Conservation (phyloP, 495 filamentous ascomycete species). For the Podospora didyma region DNA sequence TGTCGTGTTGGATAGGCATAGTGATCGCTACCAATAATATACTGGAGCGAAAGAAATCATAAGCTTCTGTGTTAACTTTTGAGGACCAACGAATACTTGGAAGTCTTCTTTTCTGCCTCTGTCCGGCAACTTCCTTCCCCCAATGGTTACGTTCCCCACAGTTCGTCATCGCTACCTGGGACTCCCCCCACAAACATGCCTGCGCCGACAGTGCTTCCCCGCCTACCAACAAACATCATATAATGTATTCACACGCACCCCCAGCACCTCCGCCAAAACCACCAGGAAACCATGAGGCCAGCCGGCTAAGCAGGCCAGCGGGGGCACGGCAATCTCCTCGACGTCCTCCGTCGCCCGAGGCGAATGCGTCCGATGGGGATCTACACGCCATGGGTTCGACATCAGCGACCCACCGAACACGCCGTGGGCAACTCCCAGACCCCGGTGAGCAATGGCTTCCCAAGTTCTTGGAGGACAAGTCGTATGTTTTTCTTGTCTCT, state of each 20-base stretch:
- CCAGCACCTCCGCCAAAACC: conserved; percentile 73
- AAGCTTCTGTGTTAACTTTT: no score
- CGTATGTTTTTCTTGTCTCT: conserved; percentile 44
- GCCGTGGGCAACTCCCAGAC: conserved; percentile 32
- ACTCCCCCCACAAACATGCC: no score
- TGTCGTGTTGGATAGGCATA: no score
- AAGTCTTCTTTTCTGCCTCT: no score
- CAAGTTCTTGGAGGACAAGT: conserved; percentile 65
- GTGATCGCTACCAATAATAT: no score
- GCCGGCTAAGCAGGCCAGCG: conserved; percentile 59
- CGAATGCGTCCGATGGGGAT: conserved; percentile 15
- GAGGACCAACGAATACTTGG: no score
- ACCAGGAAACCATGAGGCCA: conserved; percentile 57
- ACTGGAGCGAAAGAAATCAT: no score
- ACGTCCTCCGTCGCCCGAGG: conserved; percentile 37
- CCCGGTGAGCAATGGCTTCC: conserved; percentile 65
- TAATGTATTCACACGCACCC: conserved; percentile 48
- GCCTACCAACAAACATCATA: background rate
- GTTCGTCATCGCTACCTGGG: no score
- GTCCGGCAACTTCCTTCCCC: no score
- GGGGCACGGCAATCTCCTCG: conserved; percentile 33
- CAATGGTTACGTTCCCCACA: no score
- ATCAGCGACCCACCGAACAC: conserved; percentile 11
- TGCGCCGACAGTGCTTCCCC: background rate
- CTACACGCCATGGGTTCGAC: conserved; percentile 19